phyloP scores from a whole-genome alignment of 2,329 filamentous ascomycete genomes.

The Ascochyta lentis region DNA sequence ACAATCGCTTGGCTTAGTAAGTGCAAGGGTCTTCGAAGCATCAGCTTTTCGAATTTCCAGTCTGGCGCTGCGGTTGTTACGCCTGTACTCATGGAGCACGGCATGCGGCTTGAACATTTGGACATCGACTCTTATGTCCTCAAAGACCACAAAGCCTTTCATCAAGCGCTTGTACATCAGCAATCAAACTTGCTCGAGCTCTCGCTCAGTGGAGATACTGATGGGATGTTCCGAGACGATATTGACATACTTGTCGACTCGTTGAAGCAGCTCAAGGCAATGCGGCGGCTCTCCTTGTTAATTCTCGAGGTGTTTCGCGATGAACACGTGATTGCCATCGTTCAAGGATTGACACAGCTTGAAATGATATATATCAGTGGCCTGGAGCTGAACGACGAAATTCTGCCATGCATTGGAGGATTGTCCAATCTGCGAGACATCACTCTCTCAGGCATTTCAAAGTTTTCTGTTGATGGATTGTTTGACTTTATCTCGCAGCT shows the following conservation, averaged over 20 bases:
- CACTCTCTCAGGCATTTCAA: slow-evolving; percentile 61
- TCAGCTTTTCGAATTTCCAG: slow-evolving; percentile 60
- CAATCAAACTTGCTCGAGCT: slow-evolving; percentile 57
- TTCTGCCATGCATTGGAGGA: slow-evolving; percentile 54
- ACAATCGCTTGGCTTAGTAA: slow-evolving; percentile 62
- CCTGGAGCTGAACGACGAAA: slow-evolving; percentile 59
- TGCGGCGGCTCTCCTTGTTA: slow-evolving; percentile 61
- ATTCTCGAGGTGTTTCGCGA: slow-evolving; percentile 60
- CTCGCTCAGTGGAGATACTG: slow-evolving; percentile 56
- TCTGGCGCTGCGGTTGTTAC: slow-evolving; percentile 62
- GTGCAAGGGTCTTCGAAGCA: slow-evolving; percentile 59
- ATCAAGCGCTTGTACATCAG: slow-evolving; percentile 60
- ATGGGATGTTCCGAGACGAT: slow-evolving; percentile 56
- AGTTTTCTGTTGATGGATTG: slow-evolving; percentile 62
- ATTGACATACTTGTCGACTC: slow-evolving; percentile 59
- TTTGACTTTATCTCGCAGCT: slow-evolving; percentile 53
- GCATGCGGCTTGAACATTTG: slow-evolving; percentile 57
- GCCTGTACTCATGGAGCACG: slow-evolving; percentile 55
- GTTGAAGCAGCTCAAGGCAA: slow-evolving; percentile 58
- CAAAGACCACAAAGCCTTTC: slow-evolving; percentile 60
- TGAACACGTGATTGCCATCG: slow-evolving; percentile 58
- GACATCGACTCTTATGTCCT: slow-evolving; percentile 58
- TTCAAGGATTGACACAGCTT: slow-evolving; percentile 55
- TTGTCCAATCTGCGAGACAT: slow-evolving; percentile 60
- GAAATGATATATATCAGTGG: slow-evolving; percentile 66